Evolutionary conservation across 2,329 filamentous ascomycete species (phyloP).

Genomic region (Claviceps cyperi): DNA sequence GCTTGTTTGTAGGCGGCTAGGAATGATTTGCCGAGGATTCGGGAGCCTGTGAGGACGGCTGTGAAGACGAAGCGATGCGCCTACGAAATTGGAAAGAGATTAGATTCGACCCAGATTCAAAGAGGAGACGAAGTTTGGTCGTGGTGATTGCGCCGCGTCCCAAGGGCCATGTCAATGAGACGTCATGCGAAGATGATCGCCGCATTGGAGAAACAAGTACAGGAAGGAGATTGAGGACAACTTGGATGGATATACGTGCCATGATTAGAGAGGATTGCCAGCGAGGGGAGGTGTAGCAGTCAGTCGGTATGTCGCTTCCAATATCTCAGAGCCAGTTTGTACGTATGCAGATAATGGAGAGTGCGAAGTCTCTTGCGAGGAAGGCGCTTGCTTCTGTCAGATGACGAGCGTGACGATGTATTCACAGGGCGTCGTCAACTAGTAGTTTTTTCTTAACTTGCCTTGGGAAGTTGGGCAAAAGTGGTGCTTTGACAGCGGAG

Average conservation of each 20-base stretch:
- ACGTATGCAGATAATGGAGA: background rate
- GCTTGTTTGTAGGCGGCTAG: slow-evolving; percentile 93
- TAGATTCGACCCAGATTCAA: slow-evolving; percentile 4
- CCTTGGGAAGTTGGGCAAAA: background rate
- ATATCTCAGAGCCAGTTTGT: background rate
- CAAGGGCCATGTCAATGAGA: background rate
- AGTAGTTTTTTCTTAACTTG: slow-evolving; percentile 12
- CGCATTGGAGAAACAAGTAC: background rate
- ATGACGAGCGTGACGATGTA: slow-evolving; percentile 9
- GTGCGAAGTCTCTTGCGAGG: slow-evolving; percentile 2
- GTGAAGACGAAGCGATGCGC: slow-evolving; percentile 82
- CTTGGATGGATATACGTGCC: slow-evolving; percentile 11
- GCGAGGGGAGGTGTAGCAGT: background rate
- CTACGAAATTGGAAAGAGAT: slow-evolving; percentile 29
- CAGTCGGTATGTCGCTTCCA: background rate
- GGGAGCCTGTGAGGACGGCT: slow-evolving; percentile 78
- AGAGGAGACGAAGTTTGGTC: too few relatives aligned
- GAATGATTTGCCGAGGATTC: slow-evolving; percentile 87
- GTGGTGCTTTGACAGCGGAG: slow-evolving; percentile 13
- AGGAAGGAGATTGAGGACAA: slow-evolving; percentile 1
- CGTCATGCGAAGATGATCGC: background rate
- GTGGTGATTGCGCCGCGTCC: too few relatives aligned
- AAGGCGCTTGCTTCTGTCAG: slow-evolving; percentile 14
- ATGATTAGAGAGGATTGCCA: slow-evolving; percentile 11
- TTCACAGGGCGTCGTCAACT: background rate